These are phyloP conservation scores for Lobosporangium transversale DNA, from an alignment of 192 early-diverging fungal genomes.

Conservation along the genomic window DNA sequence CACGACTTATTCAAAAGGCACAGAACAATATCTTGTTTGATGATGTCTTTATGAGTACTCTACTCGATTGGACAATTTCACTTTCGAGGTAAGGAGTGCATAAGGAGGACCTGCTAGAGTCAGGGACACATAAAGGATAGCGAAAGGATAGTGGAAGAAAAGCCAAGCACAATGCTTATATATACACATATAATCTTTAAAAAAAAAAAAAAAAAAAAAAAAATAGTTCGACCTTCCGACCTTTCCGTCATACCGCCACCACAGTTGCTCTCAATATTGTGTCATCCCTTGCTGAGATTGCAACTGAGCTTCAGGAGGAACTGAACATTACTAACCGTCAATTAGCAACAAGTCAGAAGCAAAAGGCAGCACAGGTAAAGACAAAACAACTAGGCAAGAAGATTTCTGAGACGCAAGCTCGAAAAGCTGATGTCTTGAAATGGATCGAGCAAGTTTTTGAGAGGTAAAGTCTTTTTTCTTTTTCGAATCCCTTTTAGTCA, in stretches of 20 bases:
- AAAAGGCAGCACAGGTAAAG: constrained; percentile 39
- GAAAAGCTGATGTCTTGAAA: constrained; percentile 66
- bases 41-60: constrained; percentile 65
- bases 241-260: constrained; percentile 92
- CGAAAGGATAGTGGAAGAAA: no score
- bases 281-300: constrained; percentile 73
- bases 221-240: constrained; percentile 77
- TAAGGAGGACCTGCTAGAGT: no score
- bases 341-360: constrained; percentile 66
- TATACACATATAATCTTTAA: no score
- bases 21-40: constrained; percentile 72
- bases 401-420: constrained; percentile 57
- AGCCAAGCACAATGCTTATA: no score
- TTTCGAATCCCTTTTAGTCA: no score
- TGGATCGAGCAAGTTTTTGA: constrained; percentile 82
- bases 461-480: constrained; percentile 59
- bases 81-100: constrained; percentile 75
- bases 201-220: no score
- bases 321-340: constrained; percentile 76
- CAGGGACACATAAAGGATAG: no score
- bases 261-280: constrained; percentile 73
- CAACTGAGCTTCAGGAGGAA: constrained; percentile 66
- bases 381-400: constrained; percentile 54
- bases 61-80: constrained; percentile 70
- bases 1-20: constrained; percentile 63